Percentiles rank a stretch among this genome's conserved stretches.
phyloP scores from a whole-genome alignment of 2,329 filamentous ascomycete species.

The Verticillium longisporum region DNA sequence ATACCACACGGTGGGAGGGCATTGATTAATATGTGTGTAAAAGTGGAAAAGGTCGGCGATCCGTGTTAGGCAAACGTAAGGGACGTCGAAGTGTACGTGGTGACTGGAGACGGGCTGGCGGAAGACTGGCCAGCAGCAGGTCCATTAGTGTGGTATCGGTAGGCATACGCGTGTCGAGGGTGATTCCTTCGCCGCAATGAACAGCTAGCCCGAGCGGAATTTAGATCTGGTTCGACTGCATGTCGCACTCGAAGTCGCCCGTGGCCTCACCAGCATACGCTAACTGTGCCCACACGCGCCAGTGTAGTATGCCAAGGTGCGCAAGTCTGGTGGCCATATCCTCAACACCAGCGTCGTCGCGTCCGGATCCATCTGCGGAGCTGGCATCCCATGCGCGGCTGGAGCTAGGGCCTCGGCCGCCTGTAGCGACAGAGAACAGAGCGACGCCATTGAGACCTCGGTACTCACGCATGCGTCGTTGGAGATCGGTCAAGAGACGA shows the following conservation, averaged over 20 bases:
- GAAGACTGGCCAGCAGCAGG: not conserved
- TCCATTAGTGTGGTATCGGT: not conserved
- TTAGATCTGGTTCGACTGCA: conserved; percentile 14
- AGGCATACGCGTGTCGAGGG: not conserved
- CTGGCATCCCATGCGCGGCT: conserved; percentile 25
- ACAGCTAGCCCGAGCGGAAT: not conserved
- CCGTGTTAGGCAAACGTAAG: not conserved
- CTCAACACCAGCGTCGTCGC: conserved; percentile 45
- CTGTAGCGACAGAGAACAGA: conserved; percentile 49
- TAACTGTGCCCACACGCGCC: conserved; percentile 78
- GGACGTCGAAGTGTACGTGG: not conserved
- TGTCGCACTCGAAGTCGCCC: conserved; percentile 23
- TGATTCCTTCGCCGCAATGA: not conserved
- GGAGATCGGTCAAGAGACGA: conserved; percentile 41
- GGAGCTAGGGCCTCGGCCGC: conserved; percentile 35
- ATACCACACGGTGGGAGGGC: not conserved
- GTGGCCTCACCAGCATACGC: conserved; percentile 51
- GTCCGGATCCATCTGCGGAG: conserved; percentile 21
- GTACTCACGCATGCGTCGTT: conserved; percentile 43
- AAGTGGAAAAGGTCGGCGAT: not conserved
- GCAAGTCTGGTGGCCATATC: conserved; percentile 73
- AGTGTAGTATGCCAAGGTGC: conserved; percentile 80
- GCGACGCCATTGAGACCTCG: conserved; percentile 43
- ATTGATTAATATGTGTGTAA: not conserved
- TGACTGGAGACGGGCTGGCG: not conserved